phyloP scores from a whole-genome alignment of 192 early-diverging fungal genomes.

The Podila verticillata region DNA sequence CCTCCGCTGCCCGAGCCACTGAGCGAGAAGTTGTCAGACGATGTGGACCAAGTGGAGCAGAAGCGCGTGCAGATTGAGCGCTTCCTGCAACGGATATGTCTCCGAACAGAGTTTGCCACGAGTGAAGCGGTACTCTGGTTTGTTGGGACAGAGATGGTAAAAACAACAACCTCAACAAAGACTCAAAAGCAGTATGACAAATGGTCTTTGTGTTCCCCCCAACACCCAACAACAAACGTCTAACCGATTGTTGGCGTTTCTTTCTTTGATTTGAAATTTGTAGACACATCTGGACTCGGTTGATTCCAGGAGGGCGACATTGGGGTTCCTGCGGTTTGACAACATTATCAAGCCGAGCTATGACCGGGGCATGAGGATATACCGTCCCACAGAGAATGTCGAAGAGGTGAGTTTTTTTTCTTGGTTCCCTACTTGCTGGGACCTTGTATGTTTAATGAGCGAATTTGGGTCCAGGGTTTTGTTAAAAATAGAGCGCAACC shows the following conservation, averaged over 20 bases:
- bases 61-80: slow-evolving; percentile 59
- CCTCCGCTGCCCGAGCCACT: slow-evolving; percentile 59
- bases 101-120: slow-evolving; percentile 46
- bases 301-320: slow-evolving; percentile 45
- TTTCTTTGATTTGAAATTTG: not conserved
- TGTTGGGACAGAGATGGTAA: slow-evolving; percentile 66
- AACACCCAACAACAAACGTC: not conserved
- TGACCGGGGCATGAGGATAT: slow-evolving; percentile 56
- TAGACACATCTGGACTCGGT: slow-evolving; percentile 60
- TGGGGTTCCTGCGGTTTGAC: slow-evolving; percentile 60
- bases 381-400: slow-evolving; percentile 56
- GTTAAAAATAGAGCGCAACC: too few relatives aligned
- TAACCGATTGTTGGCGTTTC: not conserved
- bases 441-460: too few relatives aligned
- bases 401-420: slow-evolving; percentile 48
- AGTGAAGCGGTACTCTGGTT: slow-evolving; percentile 56
- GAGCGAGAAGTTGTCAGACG: slow-evolving; percentile 53
- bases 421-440: not conserved
- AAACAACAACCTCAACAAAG: not conserved
- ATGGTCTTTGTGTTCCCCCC: not conserved
- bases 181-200: not conserved
- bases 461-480: too few relatives aligned
- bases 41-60: slow-evolving; percentile 64
- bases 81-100: slow-evolving; percentile 54
- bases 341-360: slow-evolving; percentile 54